phyloP scores from a whole-genome alignment of 2,329 filamentous ascomycete genomes.

The Lizonia empirigonia region DNA sequence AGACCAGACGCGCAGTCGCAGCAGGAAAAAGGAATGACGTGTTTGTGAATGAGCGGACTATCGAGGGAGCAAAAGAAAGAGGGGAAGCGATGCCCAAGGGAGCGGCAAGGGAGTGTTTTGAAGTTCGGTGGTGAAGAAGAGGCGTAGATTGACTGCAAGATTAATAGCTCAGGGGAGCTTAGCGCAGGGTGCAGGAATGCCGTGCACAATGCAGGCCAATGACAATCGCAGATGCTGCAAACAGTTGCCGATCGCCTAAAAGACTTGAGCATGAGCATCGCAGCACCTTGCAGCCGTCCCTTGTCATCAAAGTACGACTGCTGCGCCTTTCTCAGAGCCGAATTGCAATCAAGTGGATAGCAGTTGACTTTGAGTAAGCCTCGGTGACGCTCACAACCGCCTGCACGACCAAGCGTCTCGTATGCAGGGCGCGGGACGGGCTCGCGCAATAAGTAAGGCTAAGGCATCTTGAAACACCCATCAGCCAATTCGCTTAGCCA shows the following conservation, averaged over 20 bases:
- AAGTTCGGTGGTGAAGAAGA: constrained; percentile 31
- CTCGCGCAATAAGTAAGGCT: constrained; percentile 17
- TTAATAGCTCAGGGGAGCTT: constrained; percentile 23
- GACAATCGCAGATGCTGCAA: constrained; percentile 16
- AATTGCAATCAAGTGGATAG: constrained; percentile 2
- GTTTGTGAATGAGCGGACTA: constrained; percentile 38
- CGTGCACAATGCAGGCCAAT: constrained; percentile 17
- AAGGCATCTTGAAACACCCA: constrained; percentile 19
- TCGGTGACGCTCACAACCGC: constrained; percentile 15
- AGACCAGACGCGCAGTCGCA: constrained; percentile 42
- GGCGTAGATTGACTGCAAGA: constrained; percentile 33
- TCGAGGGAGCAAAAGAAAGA: constrained; percentile 25
- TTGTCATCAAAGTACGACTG: neutral
- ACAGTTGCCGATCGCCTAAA: constrained; percentile 25
- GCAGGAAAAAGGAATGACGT: constrained; percentile 27
- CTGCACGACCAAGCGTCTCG: constrained; percentile 13
- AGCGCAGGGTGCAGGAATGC: constrained; percentile 23
- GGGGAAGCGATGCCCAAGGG: constrained; percentile 23
- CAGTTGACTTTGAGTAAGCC: constrained; percentile 8
- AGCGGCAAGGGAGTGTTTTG: constrained; percentile 36
- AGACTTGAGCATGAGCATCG: constrained; percentile 7
- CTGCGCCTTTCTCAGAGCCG: constrained; percentile 3
- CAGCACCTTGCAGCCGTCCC: constrained; percentile 4
- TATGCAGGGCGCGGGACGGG: constrained; percentile 28
- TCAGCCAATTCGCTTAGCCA: constrained; percentile 17